Base-by-base conservation (phyloP, 2,329 filamentous ascomycete species). In the Neonectria coccinea region DNA sequence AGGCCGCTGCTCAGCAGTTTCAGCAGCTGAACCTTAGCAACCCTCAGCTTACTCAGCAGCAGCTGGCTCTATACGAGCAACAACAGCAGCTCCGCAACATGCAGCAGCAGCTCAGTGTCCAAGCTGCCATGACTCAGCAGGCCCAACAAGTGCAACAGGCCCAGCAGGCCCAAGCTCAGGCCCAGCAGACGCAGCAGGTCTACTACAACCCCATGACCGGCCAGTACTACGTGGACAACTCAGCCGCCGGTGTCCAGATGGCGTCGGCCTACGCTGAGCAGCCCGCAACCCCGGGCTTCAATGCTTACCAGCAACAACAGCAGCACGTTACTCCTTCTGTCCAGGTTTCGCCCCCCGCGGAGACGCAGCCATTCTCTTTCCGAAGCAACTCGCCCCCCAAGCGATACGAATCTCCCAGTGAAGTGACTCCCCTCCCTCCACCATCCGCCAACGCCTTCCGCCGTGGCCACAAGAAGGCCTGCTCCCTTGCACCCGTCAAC, bases 391-490 rank as follows among this genome's bases (percentile, higher is more conserved):
- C 89, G 8, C 88, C 89, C 33, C 87, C 88, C 16, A 89, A 88
- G 78, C 87, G 90, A 74, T 86, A 87, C 52, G 86, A 90, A 55
- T 91, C 92, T 18, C 92, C 91, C 5, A 87, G 88, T 14, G 89
- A 92, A 71, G 82, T 85, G 14, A 79, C 81, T 2, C 93, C 94
- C 44, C 87, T 97, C 57, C 94, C 94, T 56, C 93, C 93, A 29
- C 93, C 93, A 64, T 97, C 94, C 59, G 92, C 92, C 70, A 96
- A 94, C 74, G 93, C 94, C 48, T 97, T 97, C 85, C 94, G 94
- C 67, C 93, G 94, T 63, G 92, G 93, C 61, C 95, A 98, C 81
- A 96, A 97, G 85, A 97, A 97, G 87, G 88, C 89, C 11, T 88
- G 89, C 22, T 97, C 95, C 5, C 85, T 94, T 29, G 87, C 90